A percentile compares a stretch with the other conserved stretches of the same genome.
Conservation (phyloP, 1,139 yeast species). For the Suhomyces yuchorum region DNA sequence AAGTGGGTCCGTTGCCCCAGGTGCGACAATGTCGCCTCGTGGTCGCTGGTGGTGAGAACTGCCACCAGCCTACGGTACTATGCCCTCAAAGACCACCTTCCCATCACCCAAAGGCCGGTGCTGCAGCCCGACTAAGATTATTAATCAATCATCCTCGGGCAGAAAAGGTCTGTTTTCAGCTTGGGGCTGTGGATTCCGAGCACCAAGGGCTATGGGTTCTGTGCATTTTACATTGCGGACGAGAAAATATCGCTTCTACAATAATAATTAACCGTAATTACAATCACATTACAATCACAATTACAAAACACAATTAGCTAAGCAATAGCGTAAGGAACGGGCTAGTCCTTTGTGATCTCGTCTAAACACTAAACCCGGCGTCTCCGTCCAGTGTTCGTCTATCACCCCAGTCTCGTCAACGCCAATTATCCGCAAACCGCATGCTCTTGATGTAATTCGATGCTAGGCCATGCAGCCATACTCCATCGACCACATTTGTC, state of each 20-base stretch:
- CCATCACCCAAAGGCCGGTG: not conserved
- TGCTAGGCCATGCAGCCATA: not conserved
- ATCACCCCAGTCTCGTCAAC: not conserved
- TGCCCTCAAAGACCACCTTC: constrained; percentile 11
- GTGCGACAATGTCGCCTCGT: constrained; percentile 7
- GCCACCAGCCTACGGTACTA: constrained; percentile 16
- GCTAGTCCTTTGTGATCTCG: not conserved
- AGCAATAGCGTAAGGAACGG: too few species aligned
- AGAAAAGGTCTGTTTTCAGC: not conserved
- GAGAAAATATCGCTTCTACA: not conserved
- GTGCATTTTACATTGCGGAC: not conserved
- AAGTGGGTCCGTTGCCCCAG: constrained; percentile 4
- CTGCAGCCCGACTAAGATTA: too few species aligned
- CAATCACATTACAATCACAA: too few species aligned
- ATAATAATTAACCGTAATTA: too few species aligned
- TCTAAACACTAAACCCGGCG: not conserved
- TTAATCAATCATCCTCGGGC: too few species aligned
- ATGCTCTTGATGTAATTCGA: not conserved
- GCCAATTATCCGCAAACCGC: not conserved
- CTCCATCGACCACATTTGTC: not conserved
- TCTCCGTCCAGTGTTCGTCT: not conserved
- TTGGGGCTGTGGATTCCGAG: not conserved
- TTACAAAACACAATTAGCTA: too few species aligned
- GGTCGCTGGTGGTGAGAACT: constrained; percentile 11
- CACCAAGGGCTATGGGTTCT: not conserved